Percentiles rank a stretch among this genome's conserved stretches.
Evolutionary conservation across 257 asterid genomes (phyloP).

Genomic region (Solanum bulbocastanum): DNA sequence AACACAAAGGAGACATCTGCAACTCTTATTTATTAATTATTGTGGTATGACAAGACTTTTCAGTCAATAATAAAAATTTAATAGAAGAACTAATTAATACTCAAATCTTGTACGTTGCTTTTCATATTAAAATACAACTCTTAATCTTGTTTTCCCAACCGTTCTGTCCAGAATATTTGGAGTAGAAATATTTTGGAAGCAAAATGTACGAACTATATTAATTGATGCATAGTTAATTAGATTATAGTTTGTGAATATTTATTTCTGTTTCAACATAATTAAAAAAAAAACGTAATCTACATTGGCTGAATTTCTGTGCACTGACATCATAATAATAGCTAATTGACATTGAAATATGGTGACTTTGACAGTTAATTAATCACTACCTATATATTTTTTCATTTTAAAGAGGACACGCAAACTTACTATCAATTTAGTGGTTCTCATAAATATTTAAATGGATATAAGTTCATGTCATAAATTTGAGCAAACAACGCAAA

Average conservation of each 20-base stretch:
- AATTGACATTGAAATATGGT: constrained; percentile 8
- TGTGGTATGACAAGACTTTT: neutral
- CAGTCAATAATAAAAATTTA: neutral
- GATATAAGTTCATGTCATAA: neutral
- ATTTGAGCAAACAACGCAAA: too few relatives aligned
- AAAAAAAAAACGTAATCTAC: neutral
- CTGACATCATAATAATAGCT: constrained; percentile 22
- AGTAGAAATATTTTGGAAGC: neutral
- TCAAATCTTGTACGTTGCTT: constrained; percentile 18
- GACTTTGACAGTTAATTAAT: constrained; percentile 32
- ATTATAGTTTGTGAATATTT: neutral
- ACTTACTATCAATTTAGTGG: neutral
- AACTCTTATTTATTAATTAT: neutral
- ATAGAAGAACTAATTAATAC: neutral
- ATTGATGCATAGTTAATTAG: neutral
- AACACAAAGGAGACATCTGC: neutral
- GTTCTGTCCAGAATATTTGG: constrained; percentile 34
- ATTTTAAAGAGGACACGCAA: neutral
- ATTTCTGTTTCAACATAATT: constrained; percentile 3
- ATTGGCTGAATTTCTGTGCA: constrained; percentile 15
- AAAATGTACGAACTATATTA: neutral
- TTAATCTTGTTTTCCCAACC: constrained; percentile 41
- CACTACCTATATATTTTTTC: neutral
- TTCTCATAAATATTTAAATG: neutral
- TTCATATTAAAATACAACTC: neutral